Conservation (phyloP, 371 early-diverging fungal species). For the Funneliformis caledonium region DNA sequence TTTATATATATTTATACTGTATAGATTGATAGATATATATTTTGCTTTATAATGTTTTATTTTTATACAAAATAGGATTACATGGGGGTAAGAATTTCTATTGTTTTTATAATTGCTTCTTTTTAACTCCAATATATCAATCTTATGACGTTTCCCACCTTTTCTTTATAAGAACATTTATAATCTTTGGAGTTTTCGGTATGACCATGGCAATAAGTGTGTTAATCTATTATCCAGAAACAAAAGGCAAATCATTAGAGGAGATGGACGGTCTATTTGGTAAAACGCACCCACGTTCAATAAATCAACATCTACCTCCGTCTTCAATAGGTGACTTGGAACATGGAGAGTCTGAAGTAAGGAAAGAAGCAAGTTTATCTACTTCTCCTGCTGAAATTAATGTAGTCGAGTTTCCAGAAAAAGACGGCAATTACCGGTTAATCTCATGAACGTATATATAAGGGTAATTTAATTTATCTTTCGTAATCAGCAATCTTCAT, state of each 20-base stretch:
- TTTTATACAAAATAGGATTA: conserved; percentile 47
- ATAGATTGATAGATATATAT: no score
- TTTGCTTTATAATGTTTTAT: not conserved
- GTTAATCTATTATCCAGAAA: conserved; percentile 82
- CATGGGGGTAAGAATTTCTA: conserved; percentile 52
- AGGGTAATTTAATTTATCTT: no score
- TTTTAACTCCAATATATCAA: not conserved
- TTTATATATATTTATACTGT: no score
- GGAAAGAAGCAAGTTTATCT: not conserved
- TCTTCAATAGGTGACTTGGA: not conserved
- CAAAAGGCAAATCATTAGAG: conserved; percentile 77
- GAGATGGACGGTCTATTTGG: conserved; percentile 74
- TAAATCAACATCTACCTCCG: not conserved
- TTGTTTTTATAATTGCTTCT: not conserved
- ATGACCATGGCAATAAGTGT: conserved; percentile 60
- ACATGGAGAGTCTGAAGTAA: not conserved
- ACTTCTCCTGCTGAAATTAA: not conserved
- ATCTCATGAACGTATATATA: no score
- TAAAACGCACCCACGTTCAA: not conserved
- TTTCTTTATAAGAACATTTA: conserved; percentile 50
- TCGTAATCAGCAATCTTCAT: no score
- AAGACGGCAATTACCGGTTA: no score
- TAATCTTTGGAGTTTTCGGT: conserved; percentile 69
- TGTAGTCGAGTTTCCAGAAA: no score
- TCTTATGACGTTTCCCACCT: not conserved